phyloP scores from a whole-genome alignment of 495 filamentous ascomycete genomes.

The Clohesyomyces aquaticus region DNA sequence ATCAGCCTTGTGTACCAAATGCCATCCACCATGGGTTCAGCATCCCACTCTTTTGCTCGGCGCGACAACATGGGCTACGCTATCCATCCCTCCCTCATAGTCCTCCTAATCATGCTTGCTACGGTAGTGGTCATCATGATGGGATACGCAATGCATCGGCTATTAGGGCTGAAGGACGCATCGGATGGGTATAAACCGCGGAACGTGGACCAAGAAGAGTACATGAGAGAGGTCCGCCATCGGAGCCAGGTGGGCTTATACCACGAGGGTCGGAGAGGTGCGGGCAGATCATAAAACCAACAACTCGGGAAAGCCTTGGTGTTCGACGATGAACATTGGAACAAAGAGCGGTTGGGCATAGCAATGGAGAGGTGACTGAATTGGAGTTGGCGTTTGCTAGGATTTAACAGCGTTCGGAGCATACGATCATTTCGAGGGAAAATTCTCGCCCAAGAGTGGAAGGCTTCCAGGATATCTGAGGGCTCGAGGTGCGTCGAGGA shows the following conservation, averaged over 20 bases:
- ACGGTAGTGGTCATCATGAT: neutral
- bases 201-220: constrained; percentile 8
- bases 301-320: too few species aligned
- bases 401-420: too few species aligned
- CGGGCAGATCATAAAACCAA: neutral
- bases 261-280: neutral
- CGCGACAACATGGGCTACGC: constrained; percentile 29
- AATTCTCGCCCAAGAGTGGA: too few species aligned
- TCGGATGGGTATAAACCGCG: neutral
- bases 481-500: too few species aligned
- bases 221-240: constrained; percentile 23
- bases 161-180: neutral
- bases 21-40: neutral
- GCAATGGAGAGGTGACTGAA: too few species aligned
- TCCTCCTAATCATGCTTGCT: constrained; percentile 27
- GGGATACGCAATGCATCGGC: constrained; percentile 5
- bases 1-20: neutral
- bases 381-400: too few species aligned
- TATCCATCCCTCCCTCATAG: constrained; percentile 22
- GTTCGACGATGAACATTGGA: neutral
- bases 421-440: too few species aligned
- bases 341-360: too few species aligned
- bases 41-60: neutral
- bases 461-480: too few species aligned
- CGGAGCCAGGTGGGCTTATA: neutral